These are phyloP conservation scores for Venturiaceae sp. DNA, from an alignment of 2,329 filamentous ascomycete genomes.

Conservation along the genomic window DNA sequence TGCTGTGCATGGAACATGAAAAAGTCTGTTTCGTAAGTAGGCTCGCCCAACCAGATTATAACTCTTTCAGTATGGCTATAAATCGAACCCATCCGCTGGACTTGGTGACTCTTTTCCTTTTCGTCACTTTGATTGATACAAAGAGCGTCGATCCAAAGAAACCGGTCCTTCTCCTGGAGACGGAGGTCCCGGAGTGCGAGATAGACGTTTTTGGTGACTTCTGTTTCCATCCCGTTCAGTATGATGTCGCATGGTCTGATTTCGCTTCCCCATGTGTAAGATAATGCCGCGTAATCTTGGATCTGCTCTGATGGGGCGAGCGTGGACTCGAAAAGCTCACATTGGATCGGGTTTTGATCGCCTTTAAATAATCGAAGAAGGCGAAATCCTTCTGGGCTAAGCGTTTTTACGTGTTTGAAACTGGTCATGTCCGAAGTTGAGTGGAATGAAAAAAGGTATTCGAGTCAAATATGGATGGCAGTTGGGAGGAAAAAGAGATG, in stretches of 20 bases:
- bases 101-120: slow-evolving; percentile 13
- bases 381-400: not conserved
- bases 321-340: slow-evolving; percentile 1
- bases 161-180: not conserved
- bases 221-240: not conserved
- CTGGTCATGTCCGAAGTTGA: no score
- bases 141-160: slow-evolving; percentile 16
- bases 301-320: not conserved
- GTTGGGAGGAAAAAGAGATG: not conserved
- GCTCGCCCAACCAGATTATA: slow-evolving; percentile 18
- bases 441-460: not conserved
- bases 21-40: slow-evolving; percentile 10
- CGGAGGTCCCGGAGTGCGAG: not conserved
- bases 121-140: slow-evolving; percentile 17
- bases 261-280: slow-evolving; percentile 6
- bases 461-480: not conserved
- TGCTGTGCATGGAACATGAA: slow-evolving; percentile 8
- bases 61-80: slow-evolving; percentile 15
- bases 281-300: not conserved
- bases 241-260: not conserved
- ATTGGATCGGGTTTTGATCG: not conserved
- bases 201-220: slow-evolving; percentile 2
- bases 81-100: slow-evolving; percentile 14
- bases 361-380: slow-evolving; percentile 3
- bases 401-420: not conserved